Percentiles rank a stretch among this genome's conserved stretches.
Evolutionary conservation across 257 asterid genomes (phyloP).

Genomic region (Solanum paucissectum): DNA sequence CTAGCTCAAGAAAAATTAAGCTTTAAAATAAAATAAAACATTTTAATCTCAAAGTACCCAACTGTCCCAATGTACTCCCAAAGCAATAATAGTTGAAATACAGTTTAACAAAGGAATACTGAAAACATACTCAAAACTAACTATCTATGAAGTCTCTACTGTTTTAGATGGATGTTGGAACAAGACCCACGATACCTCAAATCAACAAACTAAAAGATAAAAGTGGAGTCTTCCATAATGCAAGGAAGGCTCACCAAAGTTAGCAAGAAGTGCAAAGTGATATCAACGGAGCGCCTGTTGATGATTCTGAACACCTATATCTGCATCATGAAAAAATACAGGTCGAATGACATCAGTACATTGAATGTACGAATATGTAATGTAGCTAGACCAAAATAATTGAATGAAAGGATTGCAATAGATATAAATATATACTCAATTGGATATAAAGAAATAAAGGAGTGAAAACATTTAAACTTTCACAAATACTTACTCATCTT

Average conservation of each 20-base stretch:
- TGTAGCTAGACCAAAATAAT: accelerated
- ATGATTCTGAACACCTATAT: neutral
- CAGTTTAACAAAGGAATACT: too few species aligned
- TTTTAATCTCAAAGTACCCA: too few species aligned
- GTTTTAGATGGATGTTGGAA: too few species aligned
- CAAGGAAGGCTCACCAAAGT: neutral
- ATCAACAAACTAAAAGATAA: neutral
- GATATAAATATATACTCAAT: neutral
- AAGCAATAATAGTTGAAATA: neutral
- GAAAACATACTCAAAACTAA: neutral
- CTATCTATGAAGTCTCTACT: neutral
- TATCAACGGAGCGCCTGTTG: neutral
- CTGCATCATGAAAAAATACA: neutral
- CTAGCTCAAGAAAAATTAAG: neutral
- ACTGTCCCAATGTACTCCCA: neutral
- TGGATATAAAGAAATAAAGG: neutral
- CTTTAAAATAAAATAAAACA: neutral
- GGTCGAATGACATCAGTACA: neutral
- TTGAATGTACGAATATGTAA: too few species aligned
- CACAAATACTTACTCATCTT: neutral
- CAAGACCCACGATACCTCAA: neutral
- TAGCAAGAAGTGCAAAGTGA: neutral
- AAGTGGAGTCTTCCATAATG: neutral
- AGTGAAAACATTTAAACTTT: neutral
- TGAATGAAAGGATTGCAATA: neutral